These are phyloP conservation scores for Ustilago vetiveriae DNA, from an alignment of 1,284 basidiomycete species.

Conservation along the genomic window DNA sequence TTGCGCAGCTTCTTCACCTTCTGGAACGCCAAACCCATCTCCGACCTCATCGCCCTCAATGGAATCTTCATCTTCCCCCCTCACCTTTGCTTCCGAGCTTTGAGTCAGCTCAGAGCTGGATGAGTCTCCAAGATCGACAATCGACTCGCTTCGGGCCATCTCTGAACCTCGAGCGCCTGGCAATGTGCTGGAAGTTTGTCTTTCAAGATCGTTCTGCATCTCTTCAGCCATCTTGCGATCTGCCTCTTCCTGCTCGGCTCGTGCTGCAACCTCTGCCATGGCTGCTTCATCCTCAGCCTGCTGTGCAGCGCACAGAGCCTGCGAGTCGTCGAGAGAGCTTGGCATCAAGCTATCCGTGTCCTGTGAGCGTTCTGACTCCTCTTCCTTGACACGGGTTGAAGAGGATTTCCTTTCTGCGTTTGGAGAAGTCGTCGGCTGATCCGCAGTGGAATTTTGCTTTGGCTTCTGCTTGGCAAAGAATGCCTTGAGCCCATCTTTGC, in stretches of 20 bases:
- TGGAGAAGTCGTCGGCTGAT: not conserved
- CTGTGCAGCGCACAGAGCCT: conserved; percentile 25
- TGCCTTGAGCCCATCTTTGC: conserved; percentile 87
- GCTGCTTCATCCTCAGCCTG: conserved; percentile 21
- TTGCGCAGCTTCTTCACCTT: conserved; percentile 1
- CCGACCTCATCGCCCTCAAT: conserved; percentile 29
- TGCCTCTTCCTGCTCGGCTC: conserved; percentile 26
- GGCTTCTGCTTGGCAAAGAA: conserved; percentile 76
- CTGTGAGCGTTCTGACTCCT: conserved; percentile 6
- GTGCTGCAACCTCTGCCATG: conserved; percentile 9
- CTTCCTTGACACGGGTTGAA: conserved; percentile 1
- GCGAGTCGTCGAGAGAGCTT: conserved; percentile 16
- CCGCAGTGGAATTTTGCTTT: too few relatives aligned
- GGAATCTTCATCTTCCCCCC: not conserved
- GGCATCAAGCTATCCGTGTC: conserved; percentile 14
- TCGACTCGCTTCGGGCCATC: conserved; percentile 30
- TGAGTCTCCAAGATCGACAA: conserved; percentile 17
- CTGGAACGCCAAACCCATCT: conserved; percentile 37
- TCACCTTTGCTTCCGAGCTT: not conserved
- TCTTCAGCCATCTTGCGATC: conserved; percentile 35
- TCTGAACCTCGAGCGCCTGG: not conserved
- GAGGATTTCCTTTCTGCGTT: not conserved
- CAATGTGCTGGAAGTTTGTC: not conserved
- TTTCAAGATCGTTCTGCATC: conserved; percentile 33
- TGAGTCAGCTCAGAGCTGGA: conserved; percentile 5